Evolutionary conservation across 2,329 filamentous ascomycete genomes (phyloP), one percentile per base, ranked within the genome.

Genomic region (Penicillium capsulatum): DNA sequence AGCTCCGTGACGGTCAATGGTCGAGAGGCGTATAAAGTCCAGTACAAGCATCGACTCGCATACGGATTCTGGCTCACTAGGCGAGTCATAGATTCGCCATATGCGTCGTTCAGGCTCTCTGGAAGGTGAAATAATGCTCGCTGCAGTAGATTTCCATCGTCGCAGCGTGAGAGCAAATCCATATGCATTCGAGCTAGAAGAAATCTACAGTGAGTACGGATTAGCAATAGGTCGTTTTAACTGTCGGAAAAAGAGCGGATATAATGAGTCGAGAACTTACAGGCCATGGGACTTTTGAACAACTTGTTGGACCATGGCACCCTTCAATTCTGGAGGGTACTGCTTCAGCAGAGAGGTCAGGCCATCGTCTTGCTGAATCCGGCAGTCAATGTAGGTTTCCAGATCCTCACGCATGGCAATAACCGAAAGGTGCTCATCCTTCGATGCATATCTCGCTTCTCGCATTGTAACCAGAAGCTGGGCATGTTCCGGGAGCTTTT

Each of bases 401-500:
- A n/a, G n/a, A n/a, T n/a, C n/a, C n/a, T n/a, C n/a, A n/a, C n/a
- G n/a, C n/a, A n/a, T n/a, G n/a, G n/a, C n/a, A n/a, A n/a, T n/a
- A n/a, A n/a, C n/a, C n/a, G n/a, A n/a, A n/a, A n/a, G n/a, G n/a
- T n/a, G n/a, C n/a, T n/a, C n/a, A n/a, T n/a, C n/a, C n/a, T n/a
- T n/a, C n/a, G n/a, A 17, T 7, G 28, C 14, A 30, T 34, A 13
- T 2, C 35, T 38, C 28, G 36, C 29, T 19, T 63, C 58, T 7
- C 59, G 51, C 10, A 59, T 17, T 2, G 59, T 63, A 3, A 63
- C 37, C 4, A 63, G 36, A 19, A 61, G 47, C 22, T 63, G 60
- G 6, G 51, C 47, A 11, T 63, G 59, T 2, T 59, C 47, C 0
- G 60, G 60, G 1, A 63, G 51, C 31, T 60, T 62, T 14, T 63